phyloP scores from a whole-genome alignment of 768 basidiomycete genomes.

The Kwoniella botswanensis region DNA sequence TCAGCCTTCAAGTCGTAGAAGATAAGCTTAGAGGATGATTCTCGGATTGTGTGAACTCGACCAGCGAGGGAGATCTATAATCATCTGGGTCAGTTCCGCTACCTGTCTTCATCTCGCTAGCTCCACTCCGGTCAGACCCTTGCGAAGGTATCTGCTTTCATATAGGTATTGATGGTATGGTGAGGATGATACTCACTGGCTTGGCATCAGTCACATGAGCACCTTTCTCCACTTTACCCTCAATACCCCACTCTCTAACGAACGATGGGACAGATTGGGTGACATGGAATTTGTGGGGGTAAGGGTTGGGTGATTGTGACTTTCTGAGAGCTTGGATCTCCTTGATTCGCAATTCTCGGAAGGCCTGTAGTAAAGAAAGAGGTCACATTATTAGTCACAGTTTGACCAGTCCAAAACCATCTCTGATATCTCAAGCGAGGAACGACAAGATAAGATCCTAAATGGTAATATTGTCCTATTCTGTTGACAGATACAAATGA shows the following conservation, averaged over 20 bases:
- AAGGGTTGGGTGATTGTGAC: conserved; percentile 86
- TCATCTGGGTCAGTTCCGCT: not conserved
- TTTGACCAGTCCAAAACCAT: conserved; percentile 1
- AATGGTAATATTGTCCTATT: not conserved
- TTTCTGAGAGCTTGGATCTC: conserved; percentile 83
- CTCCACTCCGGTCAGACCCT: too few relatives aligned
- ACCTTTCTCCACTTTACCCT: conserved; percentile 72
- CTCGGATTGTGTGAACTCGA: conserved; percentile 86
- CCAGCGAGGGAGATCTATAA: conserved; percentile 71
- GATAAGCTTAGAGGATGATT: conserved; percentile 77
- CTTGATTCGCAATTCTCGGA: conserved; percentile 89
- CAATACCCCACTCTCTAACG: conserved; percentile 72
- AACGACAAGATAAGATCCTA: too few relatives aligned
- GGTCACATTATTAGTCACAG: not conserved
- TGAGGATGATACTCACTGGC: conserved; percentile 34
- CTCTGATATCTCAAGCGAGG: too few relatives aligned
- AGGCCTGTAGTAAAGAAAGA: conserved; percentile 69
- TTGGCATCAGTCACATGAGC: conserved; percentile 66
- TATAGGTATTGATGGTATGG: too few relatives aligned
- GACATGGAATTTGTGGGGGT: conserved; percentile 99
- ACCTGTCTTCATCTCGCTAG: too few relatives aligned
- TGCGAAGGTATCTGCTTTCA: too few relatives aligned
- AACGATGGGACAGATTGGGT: conserved; percentile 73
- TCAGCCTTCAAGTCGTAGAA: conserved; percentile 96
- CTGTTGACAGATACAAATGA: too few relatives aligned